A percentile compares a stretch with the other conserved stretches of the same genome.
phyloP scores from a whole-genome alignment of 1,284 basidiomycete species.

The Melampsora larici-populina region DNA sequence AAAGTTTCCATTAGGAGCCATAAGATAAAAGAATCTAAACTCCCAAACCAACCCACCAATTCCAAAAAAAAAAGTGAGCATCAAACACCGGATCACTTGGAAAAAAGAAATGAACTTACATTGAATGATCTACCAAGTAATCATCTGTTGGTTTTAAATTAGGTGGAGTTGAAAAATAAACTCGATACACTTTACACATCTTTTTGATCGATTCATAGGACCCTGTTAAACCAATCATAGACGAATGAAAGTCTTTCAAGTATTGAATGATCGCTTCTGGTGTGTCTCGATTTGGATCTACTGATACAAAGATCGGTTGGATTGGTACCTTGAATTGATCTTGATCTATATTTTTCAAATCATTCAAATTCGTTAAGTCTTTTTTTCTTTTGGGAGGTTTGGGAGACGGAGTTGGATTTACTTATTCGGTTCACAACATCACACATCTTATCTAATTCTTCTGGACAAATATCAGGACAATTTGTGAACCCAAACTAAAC shows the following conservation, averaged over 20 bases:
- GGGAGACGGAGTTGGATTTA: too few species aligned
- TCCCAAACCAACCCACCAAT: conserved; percentile 45
- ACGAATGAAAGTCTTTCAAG: conserved; percentile 79
- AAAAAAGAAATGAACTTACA: conserved; percentile 45
- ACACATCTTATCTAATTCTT: conserved; percentile 95
- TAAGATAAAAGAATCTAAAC: conserved; percentile 93
- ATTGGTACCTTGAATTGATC: conserved; percentile 55
- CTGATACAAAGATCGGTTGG: conserved; percentile 87
- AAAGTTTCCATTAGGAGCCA: conserved; percentile 92
- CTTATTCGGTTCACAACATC: conserved; percentile 72
- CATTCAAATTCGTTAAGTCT: too few species aligned
- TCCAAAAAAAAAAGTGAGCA: too few species aligned
- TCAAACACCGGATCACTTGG: neutral
- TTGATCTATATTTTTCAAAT: neutral
- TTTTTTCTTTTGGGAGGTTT: too few species aligned
- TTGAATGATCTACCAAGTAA: conserved; percentile 85
- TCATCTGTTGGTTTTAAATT: conserved; percentile 70
- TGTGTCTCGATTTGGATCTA: conserved; percentile 89
- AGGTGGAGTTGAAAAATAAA: conserved; percentile 97
- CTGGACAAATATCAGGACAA: conserved; percentile 97
- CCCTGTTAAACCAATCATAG: conserved; percentile 82
- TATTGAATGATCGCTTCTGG: conserved; percentile 61
- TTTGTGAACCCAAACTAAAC: conserved; percentile 82
- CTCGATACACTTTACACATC: conserved; percentile 89
- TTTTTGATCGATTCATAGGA: conserved; percentile 79